These are phyloP conservation scores for Yamadazyma sp. DNA, from an alignment of 805 yeast genomes.

Conservation along the genomic window DNA sequence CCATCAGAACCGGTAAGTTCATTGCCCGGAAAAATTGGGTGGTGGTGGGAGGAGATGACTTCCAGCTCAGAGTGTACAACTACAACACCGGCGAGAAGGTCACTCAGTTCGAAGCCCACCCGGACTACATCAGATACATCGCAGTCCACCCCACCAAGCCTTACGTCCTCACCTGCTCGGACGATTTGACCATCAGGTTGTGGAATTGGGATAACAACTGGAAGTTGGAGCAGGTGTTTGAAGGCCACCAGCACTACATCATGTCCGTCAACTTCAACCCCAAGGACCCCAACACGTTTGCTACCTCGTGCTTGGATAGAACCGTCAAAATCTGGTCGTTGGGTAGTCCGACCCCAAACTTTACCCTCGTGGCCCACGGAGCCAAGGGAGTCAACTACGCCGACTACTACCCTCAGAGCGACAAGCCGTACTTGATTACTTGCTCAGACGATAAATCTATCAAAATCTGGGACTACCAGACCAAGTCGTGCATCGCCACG, in stretches of 20 bases:
- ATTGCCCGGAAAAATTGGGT: constrained; percentile 97
- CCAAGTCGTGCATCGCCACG: constrained; percentile 92
- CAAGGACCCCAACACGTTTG: constrained; percentile 96
- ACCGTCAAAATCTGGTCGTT: constrained; percentile 97
- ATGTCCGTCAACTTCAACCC: constrained; percentile 96
- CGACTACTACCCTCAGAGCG: constrained; percentile 95
- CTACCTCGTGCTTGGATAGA: constrained; percentile 93
- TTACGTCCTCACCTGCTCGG: constrained; percentile 82
- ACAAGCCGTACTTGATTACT: constrained; percentile 92
- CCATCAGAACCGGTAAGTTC: constrained; percentile 93
- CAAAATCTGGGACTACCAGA: constrained; percentile 95
- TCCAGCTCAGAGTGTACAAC: constrained; percentile 88
- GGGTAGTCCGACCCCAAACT: constrained; percentile 84
- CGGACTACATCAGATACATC: constrained; percentile 90
- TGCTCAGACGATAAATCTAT: constrained; percentile 88
- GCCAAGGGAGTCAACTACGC: constrained; percentile 93
- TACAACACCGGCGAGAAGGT: constrained; percentile 94
- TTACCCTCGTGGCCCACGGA: constrained; percentile 88
- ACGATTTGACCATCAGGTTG: constrained; percentile 85
- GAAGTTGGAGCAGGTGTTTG: constrained; percentile 86
- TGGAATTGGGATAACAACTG: constrained; percentile 98
- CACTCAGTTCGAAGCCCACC: constrained; percentile 96
- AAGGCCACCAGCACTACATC: constrained; percentile 94
- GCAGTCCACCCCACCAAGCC: constrained; percentile 96
- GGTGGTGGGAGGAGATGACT: constrained; percentile 94